phyloP scores from a whole-genome alignment of 495 filamentous ascomycete genomes.

The Tuber melanosporum region DNA sequence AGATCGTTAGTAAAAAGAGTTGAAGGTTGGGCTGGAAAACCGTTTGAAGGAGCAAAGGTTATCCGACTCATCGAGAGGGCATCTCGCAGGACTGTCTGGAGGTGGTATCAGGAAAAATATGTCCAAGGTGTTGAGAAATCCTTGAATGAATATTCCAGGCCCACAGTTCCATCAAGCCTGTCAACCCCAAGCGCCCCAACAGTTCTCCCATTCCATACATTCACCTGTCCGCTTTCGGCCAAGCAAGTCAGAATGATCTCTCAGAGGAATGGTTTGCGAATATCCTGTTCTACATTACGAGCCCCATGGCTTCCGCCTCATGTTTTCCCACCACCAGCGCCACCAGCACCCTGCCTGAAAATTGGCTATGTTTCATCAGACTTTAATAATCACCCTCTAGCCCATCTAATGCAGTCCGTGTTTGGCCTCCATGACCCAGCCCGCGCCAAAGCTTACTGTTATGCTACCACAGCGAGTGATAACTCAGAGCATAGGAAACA shows the following conservation, averaged over 20 bases:
- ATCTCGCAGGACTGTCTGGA: constrained; percentile 66
- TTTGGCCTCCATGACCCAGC: constrained; percentile 79
- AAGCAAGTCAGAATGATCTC: constrained; percentile 94
- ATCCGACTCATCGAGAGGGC: constrained; percentile 83
- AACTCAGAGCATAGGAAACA: constrained; percentile 85
- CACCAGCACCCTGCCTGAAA: constrained; percentile 74
- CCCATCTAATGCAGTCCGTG: constrained; percentile 86
- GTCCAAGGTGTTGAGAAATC: constrained; percentile 56
- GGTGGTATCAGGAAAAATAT: constrained; percentile 84
- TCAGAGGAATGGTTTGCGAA: constrained; percentile 86
- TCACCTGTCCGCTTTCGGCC: constrained; percentile 87
- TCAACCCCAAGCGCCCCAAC: constrained; percentile 86
- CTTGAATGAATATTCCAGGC: constrained; percentile 59
- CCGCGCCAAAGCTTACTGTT: constrained; percentile 80
- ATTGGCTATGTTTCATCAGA: constrained; percentile 97
- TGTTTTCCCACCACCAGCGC: constrained; percentile 75
- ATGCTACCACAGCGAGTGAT: constrained; percentile 92
- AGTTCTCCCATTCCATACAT: constrained; percentile 97
- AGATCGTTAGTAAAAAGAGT: constrained; percentile 48
- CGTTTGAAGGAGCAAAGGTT: constrained; percentile 83
- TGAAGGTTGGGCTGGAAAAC: constrained; percentile 63
- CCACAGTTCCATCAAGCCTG: constrained; percentile 66
- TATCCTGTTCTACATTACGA: constrained; percentile 79
- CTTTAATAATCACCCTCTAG: constrained; percentile 97
- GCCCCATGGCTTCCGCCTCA: constrained; percentile 76